Percentiles rank a stretch among this genome's conserved stretches.
Conservation (phyloP, 768 basidiomycete genomes). For the Serpula lacrymans region DNA sequence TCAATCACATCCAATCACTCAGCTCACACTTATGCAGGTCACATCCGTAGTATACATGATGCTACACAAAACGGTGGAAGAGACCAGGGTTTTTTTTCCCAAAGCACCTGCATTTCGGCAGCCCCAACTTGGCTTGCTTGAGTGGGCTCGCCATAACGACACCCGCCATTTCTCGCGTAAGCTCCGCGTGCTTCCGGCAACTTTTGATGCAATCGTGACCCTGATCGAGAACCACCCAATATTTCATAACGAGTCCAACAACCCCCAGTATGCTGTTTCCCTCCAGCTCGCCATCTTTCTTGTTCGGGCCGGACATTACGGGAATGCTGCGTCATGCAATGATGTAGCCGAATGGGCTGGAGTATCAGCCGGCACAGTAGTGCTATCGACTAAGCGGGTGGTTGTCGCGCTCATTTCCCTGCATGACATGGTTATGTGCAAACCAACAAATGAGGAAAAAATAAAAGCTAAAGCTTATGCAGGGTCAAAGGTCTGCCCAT, state of each 20-base stretch:
- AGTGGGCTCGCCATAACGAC: too few species aligned
- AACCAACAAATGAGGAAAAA: constrained; percentile 27
- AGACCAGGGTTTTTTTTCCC: too few species aligned
- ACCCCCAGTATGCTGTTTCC: constrained; percentile 26
- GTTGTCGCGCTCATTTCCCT: constrained; percentile 29
- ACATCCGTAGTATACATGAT: too few species aligned
- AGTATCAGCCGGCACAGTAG: constrained; percentile 25
- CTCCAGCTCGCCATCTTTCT: constrained; percentile 28
- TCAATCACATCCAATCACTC: too few species aligned
- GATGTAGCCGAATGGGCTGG: constrained; percentile 27
- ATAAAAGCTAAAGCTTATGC: constrained; percentile 29
- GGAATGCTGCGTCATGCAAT: constrained; percentile 27
- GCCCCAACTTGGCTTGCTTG: too few species aligned
- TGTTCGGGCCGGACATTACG: constrained; percentile 24
- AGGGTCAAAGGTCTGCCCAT: constrained; percentile 24
- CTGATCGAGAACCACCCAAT: constrained; percentile 27
- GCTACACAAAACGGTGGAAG: too few species aligned
- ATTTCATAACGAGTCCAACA: constrained; percentile 25
- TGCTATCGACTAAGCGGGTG: constrained; percentile 24
- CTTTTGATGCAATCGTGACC: too few species aligned
- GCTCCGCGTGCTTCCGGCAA: too few species aligned
- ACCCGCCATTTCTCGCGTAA: too few species aligned
- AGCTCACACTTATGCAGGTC: too few species aligned
- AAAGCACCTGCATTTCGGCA: too few species aligned
- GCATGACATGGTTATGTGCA: constrained; percentile 28